Base-by-base conservation (phyloP, 495 filamentous ascomycete species). In the Xylaria sp. region DNA sequence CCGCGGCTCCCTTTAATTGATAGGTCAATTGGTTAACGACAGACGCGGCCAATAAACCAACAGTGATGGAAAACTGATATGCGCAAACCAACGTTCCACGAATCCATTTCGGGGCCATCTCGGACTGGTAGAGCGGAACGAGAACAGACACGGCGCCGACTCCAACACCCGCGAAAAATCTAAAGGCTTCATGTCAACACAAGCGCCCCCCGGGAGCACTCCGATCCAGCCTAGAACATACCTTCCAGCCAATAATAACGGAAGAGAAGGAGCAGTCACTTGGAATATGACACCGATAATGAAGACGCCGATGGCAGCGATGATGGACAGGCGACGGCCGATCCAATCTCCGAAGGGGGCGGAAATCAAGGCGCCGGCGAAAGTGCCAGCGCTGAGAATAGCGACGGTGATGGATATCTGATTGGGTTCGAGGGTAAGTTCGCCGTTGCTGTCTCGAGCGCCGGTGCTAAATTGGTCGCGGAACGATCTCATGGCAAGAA, bases 21-120 rank as follows among this genome's bases (percentile, higher is more conserved):
- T 91, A 85, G 53, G 93, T 95, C 12, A 89, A 80, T 72, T 97
- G 93, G 82, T 94, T 93, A 76, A 95, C 91, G 76, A 92, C 88
- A 57, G 93, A 87, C n/a, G 94, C 93, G 58, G 94, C 81, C 44
- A 97, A 84, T 7, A 97, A 85, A 71, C 94, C 94, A 33, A 93
- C 78, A 26, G 94, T 97, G 80, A 97, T 97, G 65, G 92, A 93
- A 68, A 97, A 85, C 83, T 97, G 94, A 81, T 97, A 97, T 53
- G 91, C 90, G 78, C 93, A 93, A 64, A 97, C 93, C 35, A 97
- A 87, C n/a, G 93, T 91, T 77, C 94, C 94, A 82, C 94, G 90
- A 75, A 97, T 93, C 91, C 93, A 96, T 82, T 94, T 93, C 21
- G 94, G 94, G 0, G 93, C 90, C 75, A 93, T 94, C 81, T 97